phyloP scores from a whole-genome alignment of 495 filamentous ascomycete genomes.

The Podospora sp. region DNA sequence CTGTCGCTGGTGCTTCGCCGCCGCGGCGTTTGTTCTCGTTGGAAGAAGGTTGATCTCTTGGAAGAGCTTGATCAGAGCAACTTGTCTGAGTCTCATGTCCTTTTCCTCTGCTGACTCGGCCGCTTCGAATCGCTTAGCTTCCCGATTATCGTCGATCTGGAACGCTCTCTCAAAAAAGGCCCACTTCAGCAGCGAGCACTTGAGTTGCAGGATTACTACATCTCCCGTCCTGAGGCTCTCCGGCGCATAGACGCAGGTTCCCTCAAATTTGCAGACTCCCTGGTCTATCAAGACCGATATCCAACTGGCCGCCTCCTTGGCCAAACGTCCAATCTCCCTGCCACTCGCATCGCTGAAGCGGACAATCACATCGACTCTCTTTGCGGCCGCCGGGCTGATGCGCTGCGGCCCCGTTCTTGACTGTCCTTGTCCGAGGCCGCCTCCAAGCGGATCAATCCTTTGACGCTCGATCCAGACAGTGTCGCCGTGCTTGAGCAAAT shows the following conservation, averaged over 20 bases:
- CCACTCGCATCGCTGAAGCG: slow-evolving; percentile 82
- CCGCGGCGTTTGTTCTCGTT: slow-evolving; percentile 68
- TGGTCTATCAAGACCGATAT: slow-evolving; percentile 92
- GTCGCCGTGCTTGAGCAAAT: slow-evolving; percentile 76
- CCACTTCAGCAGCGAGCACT: slow-evolving; percentile 71
- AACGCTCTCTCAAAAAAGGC: slow-evolving; percentile 69
- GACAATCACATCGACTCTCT: slow-evolving; percentile 80
- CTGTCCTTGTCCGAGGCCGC: slow-evolving; percentile 54
- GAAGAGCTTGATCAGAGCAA: slow-evolving; percentile 85
- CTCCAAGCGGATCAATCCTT: slow-evolving; percentile 65
- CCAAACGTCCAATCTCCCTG: slow-evolving; percentile 84
- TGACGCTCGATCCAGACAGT: slow-evolving; percentile 82
- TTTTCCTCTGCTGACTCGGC: slow-evolving; percentile 87
- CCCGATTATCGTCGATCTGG: slow-evolving; percentile 67
- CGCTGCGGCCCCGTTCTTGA: slow-evolving; percentile 34
- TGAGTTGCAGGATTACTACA: slow-evolving; percentile 85
- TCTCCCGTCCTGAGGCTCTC: slow-evolving; percentile 86
- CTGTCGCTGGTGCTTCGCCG: slow-evolving; percentile 76
- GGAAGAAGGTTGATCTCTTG: slow-evolving; percentile 85
- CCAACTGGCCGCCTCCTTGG: slow-evolving; percentile 90
- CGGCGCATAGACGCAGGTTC: slow-evolving; percentile 84
- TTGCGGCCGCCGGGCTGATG: slow-evolving; percentile 52
- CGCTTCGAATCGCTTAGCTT: slow-evolving; percentile 63
- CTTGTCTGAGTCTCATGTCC: slow-evolving; percentile 79
- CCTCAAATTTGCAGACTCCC: slow-evolving; percentile 84